phyloP scores from a whole-genome alignment of 257 asterid genomes.

The Scutellaria barbata region DNA sequence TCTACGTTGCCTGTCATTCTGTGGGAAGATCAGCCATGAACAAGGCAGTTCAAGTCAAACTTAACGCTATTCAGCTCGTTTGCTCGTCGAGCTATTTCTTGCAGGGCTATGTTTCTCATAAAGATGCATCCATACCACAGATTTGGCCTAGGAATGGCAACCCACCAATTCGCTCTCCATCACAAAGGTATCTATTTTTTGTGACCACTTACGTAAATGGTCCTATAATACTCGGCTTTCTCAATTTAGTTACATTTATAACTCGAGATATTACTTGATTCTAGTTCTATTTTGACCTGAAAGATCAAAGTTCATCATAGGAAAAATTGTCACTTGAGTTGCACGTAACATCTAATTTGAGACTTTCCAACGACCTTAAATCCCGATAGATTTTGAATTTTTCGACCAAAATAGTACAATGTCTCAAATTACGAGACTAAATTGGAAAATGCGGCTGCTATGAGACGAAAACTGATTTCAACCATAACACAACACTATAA shows the following conservation, averaged over 20 bases:
- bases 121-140: constrained; percentile 89
- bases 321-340: too few species aligned
- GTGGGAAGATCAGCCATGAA: constrained; percentile 82
- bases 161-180: constrained; percentile 48
- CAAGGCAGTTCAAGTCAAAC: constrained; percentile 60
- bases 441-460: too few species aligned
- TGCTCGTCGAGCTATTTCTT: constrained; percentile 91
- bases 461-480: not conserved
- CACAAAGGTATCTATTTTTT: constrained; percentile 46
- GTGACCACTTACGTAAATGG: not conserved
- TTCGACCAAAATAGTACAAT: too few species aligned
- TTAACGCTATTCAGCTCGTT: constrained; percentile 84
- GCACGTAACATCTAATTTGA: too few species aligned
- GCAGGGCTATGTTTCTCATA: constrained; percentile 75
- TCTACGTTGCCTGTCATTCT: constrained; percentile 89
- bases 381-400: too few species aligned
- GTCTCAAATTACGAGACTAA: too few species aligned
- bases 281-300: too few species aligned
- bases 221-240: not conserved
- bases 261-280: too few species aligned
- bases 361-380: too few species aligned
- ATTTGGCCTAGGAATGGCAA: constrained; percentile 82
- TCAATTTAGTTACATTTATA: too few species aligned
- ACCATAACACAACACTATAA: not conserved
- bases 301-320: too few species aligned